These are phyloP conservation scores for Backusella morwellensis DNA, from an alignment of 192 early-diverging fungal species.

Conservation along the genomic window DNA sequence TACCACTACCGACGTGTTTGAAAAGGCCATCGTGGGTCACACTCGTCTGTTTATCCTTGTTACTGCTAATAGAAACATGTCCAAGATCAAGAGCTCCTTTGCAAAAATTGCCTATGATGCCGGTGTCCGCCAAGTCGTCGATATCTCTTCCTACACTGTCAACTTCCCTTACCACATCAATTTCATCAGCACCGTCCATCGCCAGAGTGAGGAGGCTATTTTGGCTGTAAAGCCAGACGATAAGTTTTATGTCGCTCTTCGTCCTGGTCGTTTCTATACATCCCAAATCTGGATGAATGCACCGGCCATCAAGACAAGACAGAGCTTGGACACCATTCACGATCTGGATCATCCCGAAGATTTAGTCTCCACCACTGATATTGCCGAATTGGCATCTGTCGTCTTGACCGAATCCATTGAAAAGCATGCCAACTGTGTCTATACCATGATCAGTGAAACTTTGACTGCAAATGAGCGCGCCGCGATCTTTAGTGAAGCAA, in stretches of 20 bases:
- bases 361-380: too few species aligned
- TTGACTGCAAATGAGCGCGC: neutral
- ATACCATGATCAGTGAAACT: neutral
- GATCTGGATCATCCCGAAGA: too few species aligned
- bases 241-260: slow-evolving; percentile 13
- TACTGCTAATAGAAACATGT: neutral
- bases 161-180: neutral
- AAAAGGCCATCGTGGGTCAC: slow-evolving; percentile 13
- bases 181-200: neutral
- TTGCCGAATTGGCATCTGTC: too few species aligned
- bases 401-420: too few species aligned
- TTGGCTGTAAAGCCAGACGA: neutral
- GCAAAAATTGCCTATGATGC: slow-evolving; percentile 14
- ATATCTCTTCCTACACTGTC: slow-evolving; percentile 12
- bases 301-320: too few species aligned
- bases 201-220: neutral
- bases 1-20: neutral
- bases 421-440: too few species aligned
- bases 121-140: slow-evolving; percentile 25
- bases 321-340: too few species aligned
- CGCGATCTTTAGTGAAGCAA: neutral
- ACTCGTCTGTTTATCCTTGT: slow-evolving; percentile 12
- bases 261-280: slow-evolving; percentile 11
- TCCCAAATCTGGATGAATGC: too few species aligned
- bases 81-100: neutral